Evolutionary conservation across 768 basidiomycete genomes (phyloP).

Genomic region (Calocybe cyanea): DNA sequence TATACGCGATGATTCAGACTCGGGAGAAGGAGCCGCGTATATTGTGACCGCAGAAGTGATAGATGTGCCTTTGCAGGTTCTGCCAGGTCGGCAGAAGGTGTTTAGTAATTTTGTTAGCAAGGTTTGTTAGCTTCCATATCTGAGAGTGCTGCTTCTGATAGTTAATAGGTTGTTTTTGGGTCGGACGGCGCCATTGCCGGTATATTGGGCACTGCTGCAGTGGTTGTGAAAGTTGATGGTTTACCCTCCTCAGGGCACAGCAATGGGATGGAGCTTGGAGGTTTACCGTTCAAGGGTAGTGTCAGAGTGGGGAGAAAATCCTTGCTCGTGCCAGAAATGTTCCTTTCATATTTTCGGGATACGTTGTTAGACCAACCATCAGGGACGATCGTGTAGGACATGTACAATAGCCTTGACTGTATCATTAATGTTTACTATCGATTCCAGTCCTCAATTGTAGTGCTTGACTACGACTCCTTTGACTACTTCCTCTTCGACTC

Average conservation of each 20-base stretch:
- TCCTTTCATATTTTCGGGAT: neutral
- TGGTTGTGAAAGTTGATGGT: slow-evolving; percentile 55
- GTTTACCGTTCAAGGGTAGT: slow-evolving; percentile 64
- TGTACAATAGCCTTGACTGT: too few species aligned
- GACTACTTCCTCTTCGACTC: slow-evolving; percentile 52
- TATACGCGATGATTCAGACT: slow-evolving; percentile 36
- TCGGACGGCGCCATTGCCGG: slow-evolving; percentile 65
- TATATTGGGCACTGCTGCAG: slow-evolving; percentile 59
- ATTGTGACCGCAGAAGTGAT: slow-evolving; percentile 61
- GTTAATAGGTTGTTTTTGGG: slow-evolving; percentile 62
- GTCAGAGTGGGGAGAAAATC: slow-evolving; percentile 62
- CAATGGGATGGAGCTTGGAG: slow-evolving; percentile 54
- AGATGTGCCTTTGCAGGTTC: slow-evolving; percentile 72
- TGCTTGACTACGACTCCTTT: slow-evolving; percentile 54
- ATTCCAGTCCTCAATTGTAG: slow-evolving; percentile 37
- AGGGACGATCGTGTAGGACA: neutral
- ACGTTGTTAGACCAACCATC: neutral
- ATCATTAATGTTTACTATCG: neutral
- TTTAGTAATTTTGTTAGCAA: slow-evolving; percentile 77
- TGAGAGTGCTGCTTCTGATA: too few species aligned
- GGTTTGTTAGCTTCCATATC: slow-evolving; percentile 32
- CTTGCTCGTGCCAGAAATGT: neutral
- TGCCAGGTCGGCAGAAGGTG: slow-evolving; percentile 73
- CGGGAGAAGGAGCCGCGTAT: slow-evolving; percentile 51
- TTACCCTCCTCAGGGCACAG: slow-evolving; percentile 42